These are phyloP conservation scores for Plantago major DNA, from an alignment of 257 asterid genomes.

Conservation along the genomic window DNA sequence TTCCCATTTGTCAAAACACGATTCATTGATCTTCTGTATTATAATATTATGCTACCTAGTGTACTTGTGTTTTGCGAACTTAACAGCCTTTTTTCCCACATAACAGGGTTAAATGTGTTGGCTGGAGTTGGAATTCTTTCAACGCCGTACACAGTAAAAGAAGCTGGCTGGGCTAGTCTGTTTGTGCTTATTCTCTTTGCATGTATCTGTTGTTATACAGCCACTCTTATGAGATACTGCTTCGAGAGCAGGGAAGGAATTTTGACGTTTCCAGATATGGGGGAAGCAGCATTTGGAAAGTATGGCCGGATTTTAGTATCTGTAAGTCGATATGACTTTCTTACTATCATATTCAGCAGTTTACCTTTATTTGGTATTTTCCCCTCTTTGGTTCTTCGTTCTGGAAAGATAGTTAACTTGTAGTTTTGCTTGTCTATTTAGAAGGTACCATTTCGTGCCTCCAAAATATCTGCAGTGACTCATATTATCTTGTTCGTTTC, in stretches of 20 bases:
- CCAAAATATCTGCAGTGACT: slow-evolving; percentile 1
- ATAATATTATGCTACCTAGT: too few relatives aligned
- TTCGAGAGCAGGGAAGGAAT: slow-evolving; percentile 69
- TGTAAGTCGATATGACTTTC: slow-evolving; percentile 35
- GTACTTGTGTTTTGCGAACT: neutral
- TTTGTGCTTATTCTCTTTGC: slow-evolving; percentile 55
- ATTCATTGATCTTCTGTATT: neutral
- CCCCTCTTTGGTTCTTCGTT: too few relatives aligned
- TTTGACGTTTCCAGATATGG: slow-evolving; percentile 70
- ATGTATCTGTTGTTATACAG: slow-evolving; percentile 73
- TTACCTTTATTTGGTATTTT: neutral
- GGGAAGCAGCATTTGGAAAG: slow-evolving; percentile 84
- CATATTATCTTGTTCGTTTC: slow-evolving; percentile 11
- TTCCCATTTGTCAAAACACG: neutral
- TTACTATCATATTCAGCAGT: neutral
- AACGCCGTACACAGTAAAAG: slow-evolving; percentile 59
- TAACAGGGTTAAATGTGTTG: slow-evolving; percentile 65
- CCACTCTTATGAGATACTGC: slow-evolving; percentile 67
- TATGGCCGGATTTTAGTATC: slow-evolving; percentile 66
- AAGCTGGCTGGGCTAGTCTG: slow-evolving; percentile 81
- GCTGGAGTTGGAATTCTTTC: slow-evolving; percentile 87
- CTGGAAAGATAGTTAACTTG: neutral
- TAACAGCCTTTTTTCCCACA: neutral
- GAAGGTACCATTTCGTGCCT: neutral
- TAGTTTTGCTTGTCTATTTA: neutral